Evolutionary conservation across 2,329 filamentous ascomycete species (phyloP).

Genomic region (Cadophora sp.): DNA sequence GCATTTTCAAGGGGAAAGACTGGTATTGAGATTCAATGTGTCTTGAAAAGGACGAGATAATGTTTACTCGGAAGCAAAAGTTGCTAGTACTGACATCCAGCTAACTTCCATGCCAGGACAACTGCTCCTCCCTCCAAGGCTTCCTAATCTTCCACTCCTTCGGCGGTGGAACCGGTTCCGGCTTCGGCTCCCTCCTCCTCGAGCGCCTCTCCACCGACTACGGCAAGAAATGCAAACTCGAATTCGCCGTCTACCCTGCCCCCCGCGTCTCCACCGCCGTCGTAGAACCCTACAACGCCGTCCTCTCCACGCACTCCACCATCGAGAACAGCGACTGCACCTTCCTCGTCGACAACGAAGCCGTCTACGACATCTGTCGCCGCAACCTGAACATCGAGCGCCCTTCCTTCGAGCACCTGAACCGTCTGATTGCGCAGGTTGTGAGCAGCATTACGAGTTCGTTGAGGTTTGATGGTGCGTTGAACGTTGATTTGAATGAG

Average conservation of each 20-base stretch:
- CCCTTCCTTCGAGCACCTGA: conserved; percentile 68
- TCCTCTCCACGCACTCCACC: conserved; percentile 62
- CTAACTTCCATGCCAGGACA: conserved; percentile 53
- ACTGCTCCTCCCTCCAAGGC: conserved; percentile 69
- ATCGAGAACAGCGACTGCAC: conserved; percentile 73
- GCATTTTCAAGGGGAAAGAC: background rate
- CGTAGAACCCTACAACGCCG: conserved; percentile 72
- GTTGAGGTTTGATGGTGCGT: conserved; percentile 68
- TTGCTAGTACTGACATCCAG: background rate
- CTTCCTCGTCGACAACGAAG: conserved; percentile 73
- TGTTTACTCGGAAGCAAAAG: background rate
- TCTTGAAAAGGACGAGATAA: too few relatives aligned
- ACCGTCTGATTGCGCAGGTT: conserved; percentile 71
- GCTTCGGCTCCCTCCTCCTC: conserved; percentile 68
- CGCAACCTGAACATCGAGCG: conserved; percentile 69
- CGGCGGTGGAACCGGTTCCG: conserved; percentile 71
- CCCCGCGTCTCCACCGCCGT: conserved; percentile 70
- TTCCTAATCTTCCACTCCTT: conserved; percentile 75
- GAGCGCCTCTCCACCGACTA: conserved; percentile 70
- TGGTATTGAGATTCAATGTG: too few relatives aligned
- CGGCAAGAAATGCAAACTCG: conserved; percentile 72
- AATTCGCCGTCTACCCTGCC: conserved; percentile 70
- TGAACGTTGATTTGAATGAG: conserved; percentile 73
- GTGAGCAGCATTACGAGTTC: conserved; percentile 72
- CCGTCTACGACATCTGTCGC: conserved; percentile 72